These are phyloP conservation scores for Sporothrix schenckii DNA, from an alignment of 2,329 filamentous ascomycete species.

Conservation along the genomic window DNA sequence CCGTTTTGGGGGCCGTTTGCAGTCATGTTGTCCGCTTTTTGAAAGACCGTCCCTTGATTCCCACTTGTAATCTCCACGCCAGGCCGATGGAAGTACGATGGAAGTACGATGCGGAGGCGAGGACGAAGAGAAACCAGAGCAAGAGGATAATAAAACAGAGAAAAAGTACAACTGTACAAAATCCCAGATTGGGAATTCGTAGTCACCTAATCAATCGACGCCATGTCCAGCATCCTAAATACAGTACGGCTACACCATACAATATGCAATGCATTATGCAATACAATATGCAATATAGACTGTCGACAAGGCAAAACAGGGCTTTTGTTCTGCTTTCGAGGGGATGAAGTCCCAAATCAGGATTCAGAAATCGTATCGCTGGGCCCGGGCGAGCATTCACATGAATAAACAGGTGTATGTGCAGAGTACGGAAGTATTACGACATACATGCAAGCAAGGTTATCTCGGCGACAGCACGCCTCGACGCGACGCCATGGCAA, in stretches of 20 bases:
- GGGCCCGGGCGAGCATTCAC: background rate
- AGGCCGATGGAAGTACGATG: background rate
- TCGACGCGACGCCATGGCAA: slow-evolving; percentile 7
- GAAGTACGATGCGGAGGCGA: background rate
- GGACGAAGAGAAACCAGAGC: too few species aligned
- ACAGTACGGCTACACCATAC: background rate
- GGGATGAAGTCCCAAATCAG: background rate
- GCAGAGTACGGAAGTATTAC: background rate
- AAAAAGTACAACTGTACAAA: background rate
- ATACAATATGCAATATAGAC: slow-evolving; percentile 23
- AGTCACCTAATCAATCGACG: background rate
- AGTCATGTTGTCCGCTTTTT: background rate
- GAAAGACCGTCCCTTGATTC: background rate
- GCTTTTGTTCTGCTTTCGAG: background rate
- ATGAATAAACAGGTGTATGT: background rate
- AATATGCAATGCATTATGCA: background rate
- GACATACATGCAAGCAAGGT: background rate
- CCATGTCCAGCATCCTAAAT: background rate
- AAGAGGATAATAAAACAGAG: too few species aligned
- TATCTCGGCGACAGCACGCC: background rate
- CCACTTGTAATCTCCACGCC: slow-evolving; percentile 20
- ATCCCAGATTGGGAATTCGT: background rate
- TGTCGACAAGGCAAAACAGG: slow-evolving; percentile 4
- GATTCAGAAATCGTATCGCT: background rate
- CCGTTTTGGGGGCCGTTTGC: background rate